Base-by-base conservation (phyloP, 2,329 filamentous ascomycete genomes). In the Diatrype stigma region DNA sequence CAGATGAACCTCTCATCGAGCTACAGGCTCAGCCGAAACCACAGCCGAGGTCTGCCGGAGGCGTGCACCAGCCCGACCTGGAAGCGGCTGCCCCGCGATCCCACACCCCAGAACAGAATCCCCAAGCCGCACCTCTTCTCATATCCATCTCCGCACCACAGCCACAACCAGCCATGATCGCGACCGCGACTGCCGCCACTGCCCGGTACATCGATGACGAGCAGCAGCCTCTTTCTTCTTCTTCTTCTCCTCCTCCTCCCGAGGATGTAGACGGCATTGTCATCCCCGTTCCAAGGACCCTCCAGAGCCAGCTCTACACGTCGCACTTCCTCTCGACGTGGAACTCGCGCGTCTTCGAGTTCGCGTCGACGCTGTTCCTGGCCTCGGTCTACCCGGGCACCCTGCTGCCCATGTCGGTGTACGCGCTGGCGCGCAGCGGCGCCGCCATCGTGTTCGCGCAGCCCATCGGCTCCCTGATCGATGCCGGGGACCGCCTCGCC, bases 401-500 rank as follows among this genome's bases (percentile, higher is more conserved):
- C 0, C 70, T 90, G 21, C 73, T 87, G 21, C 85, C 82, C 34
- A 76, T 85, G 50, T 89, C 86, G 0, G 69, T 85, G n/a, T 90
- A 90, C 60, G 86, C 86, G 0, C 68, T 90, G 6, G 71, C 77
- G 5, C 79, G 87, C 21, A 76, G 80, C 6, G 67, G 74, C 0
- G 73, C 81, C 0, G 84, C 83, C 0, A 77, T 86, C 3, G 26
- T 82, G 0, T 69, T 88, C 6, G 79, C 84, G 0, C 78, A 81
- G 12, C 71, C 71, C 44, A 65, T 90, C 6, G 87, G 87, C 1
- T 60, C 63, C 1, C 74, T 73, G 37, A 79, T 90, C 35, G 87
- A 90, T 63, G 66, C 55, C 0, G 73, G 71, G 5, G 64, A 80
- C 51, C 73, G 82, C 0, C 67, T 85, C 2, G 60, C 58, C 1